Base-by-base conservation (phyloP, 2,329 filamentous ascomycete genomes). In the Monilinia polystroma region DNA sequence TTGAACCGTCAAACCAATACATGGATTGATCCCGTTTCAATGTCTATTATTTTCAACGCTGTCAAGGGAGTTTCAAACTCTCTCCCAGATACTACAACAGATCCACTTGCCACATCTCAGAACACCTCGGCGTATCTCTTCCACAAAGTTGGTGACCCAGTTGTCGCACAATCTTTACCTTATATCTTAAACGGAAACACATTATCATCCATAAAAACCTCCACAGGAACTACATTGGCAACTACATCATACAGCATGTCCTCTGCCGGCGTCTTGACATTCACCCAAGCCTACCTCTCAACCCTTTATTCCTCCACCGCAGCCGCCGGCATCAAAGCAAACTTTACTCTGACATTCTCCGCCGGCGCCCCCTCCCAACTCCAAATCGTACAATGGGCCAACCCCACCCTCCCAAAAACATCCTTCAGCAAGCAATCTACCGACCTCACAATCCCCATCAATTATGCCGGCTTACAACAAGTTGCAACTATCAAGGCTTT, bases 131-230 rank as follows among this genome's bases (percentile, higher is more conserved):
- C 85, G 0, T 85, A 82, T 70, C 76, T 87, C 11, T 87, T 84
- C 75, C 83, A 86, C 71, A 79, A 81, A 69, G 77, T 78, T 8
- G 82, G 83, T 29, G 78, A 78, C 1, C 71, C 75, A 0, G 78
- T 85, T 0, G 72, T 73, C 0, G 80, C 79, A 41, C 76, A 81
- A 63, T 80, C 75, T 0, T 76, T 86, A 0, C 78, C 81, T 0
- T 85, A 84, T 71, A 69, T 81, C 8, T 79, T 87, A 64, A 85
- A 87, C 69, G 83, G 82, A 5, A 87, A 87, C 72, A 80, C 78
- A 0, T 74, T 87, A 5, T 71, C 73, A 7, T 78, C 77, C 0
- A 77, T 84, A 64, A 78, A 73, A 29, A 76, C 76, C 6, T 76
- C 75, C 1, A 76, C 75, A 3, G 78, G 75, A 52, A 79, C 72